Percentiles rank a stretch among this genome's conserved stretches.
Conservation (phyloP, 78 protist species). For the Dictyostelium purpureum region DNA sequence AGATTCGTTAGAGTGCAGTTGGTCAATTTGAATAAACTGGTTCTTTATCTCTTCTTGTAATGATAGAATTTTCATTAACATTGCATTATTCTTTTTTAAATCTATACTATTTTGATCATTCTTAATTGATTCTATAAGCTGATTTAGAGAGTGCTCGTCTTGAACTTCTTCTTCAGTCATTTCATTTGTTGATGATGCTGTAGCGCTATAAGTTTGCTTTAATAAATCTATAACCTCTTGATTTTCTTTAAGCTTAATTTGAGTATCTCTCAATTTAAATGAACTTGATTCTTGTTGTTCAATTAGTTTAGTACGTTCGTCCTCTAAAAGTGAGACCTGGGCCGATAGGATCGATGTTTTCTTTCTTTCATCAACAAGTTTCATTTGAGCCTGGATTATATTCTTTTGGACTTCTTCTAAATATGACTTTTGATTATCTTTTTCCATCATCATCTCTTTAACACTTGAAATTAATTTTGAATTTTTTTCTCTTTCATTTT, state of each 20-base stretch:
- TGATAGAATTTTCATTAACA: not conserved
- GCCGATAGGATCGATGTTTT: not conserved
- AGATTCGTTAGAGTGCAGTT: not conserved
- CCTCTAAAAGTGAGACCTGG: not conserved
- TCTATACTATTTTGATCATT: not conserved
- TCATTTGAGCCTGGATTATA: conserved; percentile 25
- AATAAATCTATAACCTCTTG: not conserved
- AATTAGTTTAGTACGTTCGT: not conserved
- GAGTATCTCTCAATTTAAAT: not conserved
- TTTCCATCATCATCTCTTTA: not conserved
- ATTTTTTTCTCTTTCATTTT: conserved; percentile 32
- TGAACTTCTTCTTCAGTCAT: too few species aligned
- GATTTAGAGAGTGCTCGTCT: too few species aligned
- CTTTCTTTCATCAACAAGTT: conserved; percentile 37
- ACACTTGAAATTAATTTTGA: not conserved
- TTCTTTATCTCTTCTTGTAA: conserved; percentile 1
- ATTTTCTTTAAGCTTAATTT: not conserved
- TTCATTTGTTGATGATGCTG: conserved; percentile 12
- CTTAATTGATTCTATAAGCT: too few species aligned
- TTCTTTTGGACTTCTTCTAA: conserved; percentile 10
- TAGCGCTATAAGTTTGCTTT: not conserved
- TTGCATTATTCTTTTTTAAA: not conserved
- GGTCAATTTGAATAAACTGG: not conserved
- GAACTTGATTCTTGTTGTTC: conserved; percentile 17
- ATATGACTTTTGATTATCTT: not conserved